Conservation (phyloP, 148 eudicot genomes). For the Salicornia ramosissima region DNA sequence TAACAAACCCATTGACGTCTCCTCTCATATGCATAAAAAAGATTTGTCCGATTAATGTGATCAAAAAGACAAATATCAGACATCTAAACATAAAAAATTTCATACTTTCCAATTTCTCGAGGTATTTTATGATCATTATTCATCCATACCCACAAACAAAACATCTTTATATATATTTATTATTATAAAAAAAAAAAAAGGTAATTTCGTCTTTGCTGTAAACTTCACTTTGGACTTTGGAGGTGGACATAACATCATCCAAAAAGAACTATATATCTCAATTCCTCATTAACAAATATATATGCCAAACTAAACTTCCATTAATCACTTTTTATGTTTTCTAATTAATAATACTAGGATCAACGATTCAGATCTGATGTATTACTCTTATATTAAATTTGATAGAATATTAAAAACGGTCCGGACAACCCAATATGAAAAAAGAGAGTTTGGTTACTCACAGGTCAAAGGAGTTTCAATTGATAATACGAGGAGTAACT, state of each 20-base stretch:
- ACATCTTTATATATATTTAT: background rate
- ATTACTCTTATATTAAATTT: no score
- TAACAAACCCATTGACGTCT: background rate
- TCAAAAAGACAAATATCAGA: slow-evolving; percentile 21
- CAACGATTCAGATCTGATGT: background rate
- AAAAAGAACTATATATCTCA: slow-evolving; percentile 24
- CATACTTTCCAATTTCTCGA: slow-evolving; percentile 12
- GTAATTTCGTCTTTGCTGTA: slow-evolving; percentile 22
- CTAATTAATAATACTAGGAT: background rate
- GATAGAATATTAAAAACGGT: no score
- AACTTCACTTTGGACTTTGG: slow-evolving; percentile 28
- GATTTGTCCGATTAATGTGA: slow-evolving; percentile 17
- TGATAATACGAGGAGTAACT: no score
- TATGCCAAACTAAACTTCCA: slow-evolving; percentile 2
- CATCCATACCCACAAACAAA: slow-evolving; percentile 20
- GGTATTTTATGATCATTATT: slow-evolving; percentile 25
- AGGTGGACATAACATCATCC: slow-evolving; percentile 31
- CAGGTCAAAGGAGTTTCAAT: no score
- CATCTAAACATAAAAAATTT: background rate
- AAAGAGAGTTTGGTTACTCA: no score
- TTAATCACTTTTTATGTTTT: background rate
- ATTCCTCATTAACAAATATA: background rate
- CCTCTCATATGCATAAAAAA: slow-evolving; percentile 17
- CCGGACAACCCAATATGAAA: no score
- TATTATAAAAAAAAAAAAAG: background rate